Conservation (phyloP, 1,139 yeast genomes). For the Torulaspora pretoriensis region DNA sequence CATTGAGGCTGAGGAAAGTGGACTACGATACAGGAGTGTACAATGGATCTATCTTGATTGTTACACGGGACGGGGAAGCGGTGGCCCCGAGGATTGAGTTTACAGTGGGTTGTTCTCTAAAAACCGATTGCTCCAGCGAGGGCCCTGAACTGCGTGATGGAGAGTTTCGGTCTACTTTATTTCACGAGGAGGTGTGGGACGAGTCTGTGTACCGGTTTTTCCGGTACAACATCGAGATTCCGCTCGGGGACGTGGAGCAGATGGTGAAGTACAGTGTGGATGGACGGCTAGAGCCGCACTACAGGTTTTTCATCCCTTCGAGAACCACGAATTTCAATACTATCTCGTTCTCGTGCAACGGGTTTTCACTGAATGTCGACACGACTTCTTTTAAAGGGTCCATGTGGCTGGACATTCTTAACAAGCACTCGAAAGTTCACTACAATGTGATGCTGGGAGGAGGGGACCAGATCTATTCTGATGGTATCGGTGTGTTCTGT, state of each 20-base stretch:
- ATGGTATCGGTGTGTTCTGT: slow-evolving; percentile 64
- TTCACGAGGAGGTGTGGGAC: slow-evolving; percentile 40
- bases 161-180: slow-evolving; percentile 43
- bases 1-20: slow-evolving; percentile 60
- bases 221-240: slow-evolving; percentile 55
- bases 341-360: slow-evolving; percentile 83
- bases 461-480: slow-evolving; percentile 93
- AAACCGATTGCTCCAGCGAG: slow-evolving; percentile 10
- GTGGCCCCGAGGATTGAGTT: slow-evolving; percentile 29
- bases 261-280: slow-evolving; percentile 58
- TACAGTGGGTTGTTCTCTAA: slow-evolving; percentile 28
- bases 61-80: slow-evolving; percentile 25
- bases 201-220: slow-evolving; percentile 51
- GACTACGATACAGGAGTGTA: slow-evolving; percentile 47
- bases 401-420: slow-evolving; percentile 80
- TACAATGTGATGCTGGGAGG: slow-evolving; percentile 97
- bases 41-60: slow-evolving; percentile 56
- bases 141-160: slow-evolving; percentile 37
- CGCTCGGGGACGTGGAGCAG: slow-evolving; percentile 49
- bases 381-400: slow-evolving; percentile 65
- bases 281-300: slow-evolving; percentile 39
- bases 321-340: slow-evolving; percentile 51
- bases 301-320: slow-evolving; percentile 36
- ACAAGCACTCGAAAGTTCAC: slow-evolving; percentile 55
- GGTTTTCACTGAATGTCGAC: slow-evolving; percentile 76